Evolutionary conservation across 2,329 filamentous ascomycete species (phyloP), one percentile per base, ranked within the genome.

Genomic region (Rutstroemia sp.): DNA sequence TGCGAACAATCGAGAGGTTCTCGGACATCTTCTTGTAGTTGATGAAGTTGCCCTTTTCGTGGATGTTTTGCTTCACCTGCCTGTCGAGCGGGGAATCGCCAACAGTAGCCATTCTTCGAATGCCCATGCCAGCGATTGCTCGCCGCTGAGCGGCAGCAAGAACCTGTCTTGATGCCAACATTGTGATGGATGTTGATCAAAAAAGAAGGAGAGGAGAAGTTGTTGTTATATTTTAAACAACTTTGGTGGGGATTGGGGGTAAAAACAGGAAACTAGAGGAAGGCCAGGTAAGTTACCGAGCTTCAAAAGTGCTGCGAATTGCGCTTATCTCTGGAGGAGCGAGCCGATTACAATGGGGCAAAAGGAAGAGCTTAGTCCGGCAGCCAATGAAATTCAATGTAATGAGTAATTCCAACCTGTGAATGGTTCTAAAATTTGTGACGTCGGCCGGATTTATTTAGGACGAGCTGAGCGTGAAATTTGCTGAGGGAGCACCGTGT

Each of bases 11-110:
- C 69, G 85, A 79, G 60, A 99, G 83, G 82, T 96, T 97, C 80
- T 97, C 92, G 68, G 88, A 91, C 91, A 97, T 96, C 83, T 96
- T 96, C 83, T 90, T 91, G 75, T 99, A 99, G 83, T 96, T 96
- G 82, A 97, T 96, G 81, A 90, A 96, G 82, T 95, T 94, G 75
- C 82, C 84, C 75, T 91, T 88, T 78, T 99, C 94, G 81, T 86
- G 90, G 78, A 90, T 96, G 81, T 92, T 95, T 83, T 97, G 96
- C 75, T 87, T 88, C 74, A 99, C 94, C 87, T 96, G 96, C 79
- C 86, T 86, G 78, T 92, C 89, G 66, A 99, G 86, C 68, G 90
- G 84, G 71, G 85, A 85, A 76, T 96, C 90, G 69, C 84, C 81
- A 71, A 91, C 87, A 67, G 92, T 95, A 63, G 92, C 92, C 79